A percentile compares a stretch with the other conserved stretches of the same genome.
These are phyloP conservation scores for Leccinum rimulosum DNA, from an alignment of 768 basidiomycete genomes.

Conservation along the genomic window DNA sequence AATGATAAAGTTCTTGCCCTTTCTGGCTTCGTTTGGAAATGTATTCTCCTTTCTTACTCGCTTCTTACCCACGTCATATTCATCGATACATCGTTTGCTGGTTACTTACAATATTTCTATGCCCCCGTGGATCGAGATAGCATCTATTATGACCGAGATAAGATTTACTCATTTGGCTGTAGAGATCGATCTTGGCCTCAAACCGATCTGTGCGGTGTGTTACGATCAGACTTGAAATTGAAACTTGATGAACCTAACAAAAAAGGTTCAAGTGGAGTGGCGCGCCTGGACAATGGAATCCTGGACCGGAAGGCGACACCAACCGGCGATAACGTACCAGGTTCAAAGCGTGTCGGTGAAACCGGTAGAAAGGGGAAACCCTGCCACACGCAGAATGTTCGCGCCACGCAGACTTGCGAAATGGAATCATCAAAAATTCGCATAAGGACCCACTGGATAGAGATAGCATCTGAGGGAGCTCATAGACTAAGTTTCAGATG, in stretches of 20 bases:
- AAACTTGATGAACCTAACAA: not conserved
- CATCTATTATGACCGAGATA: not conserved
- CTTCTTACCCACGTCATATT: not conserved
- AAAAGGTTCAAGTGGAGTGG: not conserved
- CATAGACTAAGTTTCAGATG: not conserved
- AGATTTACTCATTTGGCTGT: not conserved
- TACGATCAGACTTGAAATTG: not conserved
- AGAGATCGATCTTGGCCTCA: not conserved
- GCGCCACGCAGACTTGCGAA: not conserved
- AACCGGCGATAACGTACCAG: not conserved
- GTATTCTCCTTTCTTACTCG: not conserved
- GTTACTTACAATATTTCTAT: not conserved
- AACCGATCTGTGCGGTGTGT: not conserved
- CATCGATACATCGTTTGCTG: not conserved
- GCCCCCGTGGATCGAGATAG: not conserved
- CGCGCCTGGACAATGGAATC: not conserved
- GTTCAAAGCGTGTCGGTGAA: not conserved
- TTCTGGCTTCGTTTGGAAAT: not conserved
- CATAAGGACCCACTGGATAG: not conserved
- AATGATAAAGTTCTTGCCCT: not conserved
- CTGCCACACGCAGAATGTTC: not conserved
- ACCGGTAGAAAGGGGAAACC: not conserved
- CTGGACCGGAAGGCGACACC: not conserved
- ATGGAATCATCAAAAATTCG: not conserved
- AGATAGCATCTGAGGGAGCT: not conserved